These are phyloP conservation scores for Neocallimastix lanati DNA, from an alignment of 192 early-diverging fungal species.

Conservation along the genomic window DNA sequence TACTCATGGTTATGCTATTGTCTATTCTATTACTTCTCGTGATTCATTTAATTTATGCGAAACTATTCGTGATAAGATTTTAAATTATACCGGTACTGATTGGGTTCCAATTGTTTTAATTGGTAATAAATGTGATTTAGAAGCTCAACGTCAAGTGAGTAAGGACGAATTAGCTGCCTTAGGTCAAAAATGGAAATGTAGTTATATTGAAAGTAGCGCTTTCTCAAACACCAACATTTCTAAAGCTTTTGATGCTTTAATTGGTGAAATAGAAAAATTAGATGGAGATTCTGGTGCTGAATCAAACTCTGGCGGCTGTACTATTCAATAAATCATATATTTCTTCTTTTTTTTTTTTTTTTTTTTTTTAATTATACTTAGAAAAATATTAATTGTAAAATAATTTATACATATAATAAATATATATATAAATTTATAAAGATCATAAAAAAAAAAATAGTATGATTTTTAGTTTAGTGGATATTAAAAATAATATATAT, in stretches of 20 bases:
- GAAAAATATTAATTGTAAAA: too few species aligned
- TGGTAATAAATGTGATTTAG: conserved; percentile 79
- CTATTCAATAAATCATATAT: background rate
- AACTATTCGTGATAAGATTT: conserved; percentile 82
- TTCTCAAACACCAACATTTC: background rate
- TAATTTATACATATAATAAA: too few species aligned
- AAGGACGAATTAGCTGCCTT: background rate
- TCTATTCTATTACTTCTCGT: conserved; percentile 73
- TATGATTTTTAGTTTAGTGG: too few species aligned
- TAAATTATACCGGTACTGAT: conserved; percentile 77
- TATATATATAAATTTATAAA: too few species aligned
- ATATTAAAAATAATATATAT: too few species aligned
- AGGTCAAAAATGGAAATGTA: background rate
- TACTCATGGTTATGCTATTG: conserved; percentile 85
- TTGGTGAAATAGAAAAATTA: background rate
- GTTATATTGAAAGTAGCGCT: background rate
- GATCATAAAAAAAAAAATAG: too few species aligned
- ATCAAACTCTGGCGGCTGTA: background rate
- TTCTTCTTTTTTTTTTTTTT: too few species aligned
- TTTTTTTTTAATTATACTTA: too few species aligned
- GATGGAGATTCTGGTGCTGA: background rate
- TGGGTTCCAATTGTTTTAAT: conserved; percentile 74
- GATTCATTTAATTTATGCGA: conserved; percentile 78
- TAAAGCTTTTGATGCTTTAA: background rate
- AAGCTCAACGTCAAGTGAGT: conserved; percentile 15